Base-by-base conservation (phyloP, 352 stramenopile species). In the Phytophthora rubi region DNA sequence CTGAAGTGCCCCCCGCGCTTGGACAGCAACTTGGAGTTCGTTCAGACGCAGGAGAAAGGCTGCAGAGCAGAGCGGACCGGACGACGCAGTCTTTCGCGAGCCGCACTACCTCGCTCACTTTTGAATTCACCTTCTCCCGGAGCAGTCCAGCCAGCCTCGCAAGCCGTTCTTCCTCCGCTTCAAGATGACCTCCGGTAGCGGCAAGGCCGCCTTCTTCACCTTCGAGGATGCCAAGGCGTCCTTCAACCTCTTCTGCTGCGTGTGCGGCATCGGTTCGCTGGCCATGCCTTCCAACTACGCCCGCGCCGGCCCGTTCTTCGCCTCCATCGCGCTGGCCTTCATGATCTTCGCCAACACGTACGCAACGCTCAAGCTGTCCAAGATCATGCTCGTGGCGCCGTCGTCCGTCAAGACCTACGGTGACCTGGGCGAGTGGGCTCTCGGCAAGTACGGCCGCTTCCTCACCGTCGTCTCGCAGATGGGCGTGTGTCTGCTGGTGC, bases 271-370 rank as follows among this genome's bases (percentile, higher is more conserved):
- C 42, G 42, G 42, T 23, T 49, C 42, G 42, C 42, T 49, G 16
- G 42, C 42, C 42, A 49, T 49, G 42, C 42, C 42, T 12, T 49
- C 42, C 42, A 49, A 49, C 42, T 49, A 23, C 16, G 42, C 42
- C 12, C 42, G 42, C 42, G 42, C 42, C 42, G 42, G 42, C 1
- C 42, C 42, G 42, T 49, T 26, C 42, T 49, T 49, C 42, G 42
- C 42, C 2, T 49, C 42, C 42, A 49, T 49, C 42, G 42, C 42
- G 8, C 59, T 79, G 44, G 52, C 76, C 12, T 82, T 81, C 62
- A 83, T 83, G 72, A 65, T 61, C n/a, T 79, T 77, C 48, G 73
- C 73, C 59, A 83, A 83, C 73, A 63, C 80, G 39, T 83, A 81
- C 62, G 58, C 76, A 0, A 81, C 76, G 3, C 69, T 83, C 26